Evolutionary conservation across 805 yeast genomes (phyloP), one percentile per base, ranked within the genome.

Genomic region (Lachancea mirantina): DNA sequence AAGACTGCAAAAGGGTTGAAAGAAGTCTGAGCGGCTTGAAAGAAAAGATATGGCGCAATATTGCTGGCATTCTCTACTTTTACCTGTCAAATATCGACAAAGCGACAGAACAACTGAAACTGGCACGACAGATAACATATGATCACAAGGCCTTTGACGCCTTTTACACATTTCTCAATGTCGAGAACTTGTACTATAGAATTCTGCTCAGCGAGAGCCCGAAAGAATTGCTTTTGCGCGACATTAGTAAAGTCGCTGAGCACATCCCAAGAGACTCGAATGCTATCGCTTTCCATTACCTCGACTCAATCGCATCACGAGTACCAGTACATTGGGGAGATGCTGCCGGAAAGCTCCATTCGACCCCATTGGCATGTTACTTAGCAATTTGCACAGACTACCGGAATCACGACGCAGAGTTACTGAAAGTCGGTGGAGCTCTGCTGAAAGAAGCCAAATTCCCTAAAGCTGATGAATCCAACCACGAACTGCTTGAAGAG

Each of bases 401-500:
- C 8, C 21, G 17, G 5, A 19, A 20, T 19, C 28, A 31, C 10
- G 57, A 54, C 19, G 33, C 32, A 4, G 34, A 39, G 7, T 40
- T 49, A 4, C 23, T 53, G 5, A 10, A 34, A 1, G 21, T 45
- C 15, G 49, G 49, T 8, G 29, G 42, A 1, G 11, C 22, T 3
- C 9, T 57, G 2, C 26, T 65, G 13, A 33, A 49, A 2, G 27
- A 42, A 0, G 40, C 62, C 2, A 46, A 49, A 6, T 73, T 72
- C 40, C 78, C 78, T 0, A 55, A 49, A 19, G 73, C 77, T 2
- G 52, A 59, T 8, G 65, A 62, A 33, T 3, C 32, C 31, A 50
- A 56, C 43, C 38, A 61, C 42, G 25, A 23, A 16, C 32, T 47
- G 34, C 29, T 59, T 30, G 56, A 64, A 46, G 52, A 55, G 43